These are phyloP conservation scores for Xerocomus tenax DNA, from an alignment of 1,284 basidiomycete genomes.

Conservation along the genomic window DNA sequence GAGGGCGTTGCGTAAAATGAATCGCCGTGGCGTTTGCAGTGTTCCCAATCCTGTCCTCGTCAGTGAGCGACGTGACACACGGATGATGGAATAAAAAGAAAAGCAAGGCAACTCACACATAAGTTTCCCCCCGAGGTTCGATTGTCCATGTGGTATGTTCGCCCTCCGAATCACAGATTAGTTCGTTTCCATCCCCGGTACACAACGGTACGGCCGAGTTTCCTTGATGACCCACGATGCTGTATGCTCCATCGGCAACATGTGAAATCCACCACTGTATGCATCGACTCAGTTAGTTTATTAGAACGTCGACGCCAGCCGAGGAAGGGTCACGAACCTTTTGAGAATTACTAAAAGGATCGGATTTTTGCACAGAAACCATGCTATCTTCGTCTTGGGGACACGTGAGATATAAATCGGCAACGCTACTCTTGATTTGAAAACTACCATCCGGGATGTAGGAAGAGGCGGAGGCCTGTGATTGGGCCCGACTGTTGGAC, in stretches of 20 bases:
- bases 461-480: not conserved
- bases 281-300: not conserved
- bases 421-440: not conserved
- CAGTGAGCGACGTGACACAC: not conserved
- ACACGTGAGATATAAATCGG: conserved; percentile 5
- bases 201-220: not conserved
- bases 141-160: conserved; percentile 1
- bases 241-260: conserved; percentile 1
- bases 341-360: not conserved
- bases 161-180: not conserved
- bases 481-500: not conserved
- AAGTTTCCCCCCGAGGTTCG: not conserved
- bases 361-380: not conserved
- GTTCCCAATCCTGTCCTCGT: not conserved
- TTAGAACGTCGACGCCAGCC: not conserved
- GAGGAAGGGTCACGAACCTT: not conserved
- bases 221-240: conserved; percentile 1
- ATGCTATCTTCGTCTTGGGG: conserved; percentile 1
- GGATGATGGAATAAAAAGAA: not conserved
- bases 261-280: conserved; percentile 2
- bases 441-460: not conserved
- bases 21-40: not conserved
- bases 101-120: not conserved
- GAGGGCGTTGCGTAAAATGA: not conserved
- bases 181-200: not conserved